Conservation (phyloP, 352 stramenopile species). For the Pythium graminicola region DNA sequence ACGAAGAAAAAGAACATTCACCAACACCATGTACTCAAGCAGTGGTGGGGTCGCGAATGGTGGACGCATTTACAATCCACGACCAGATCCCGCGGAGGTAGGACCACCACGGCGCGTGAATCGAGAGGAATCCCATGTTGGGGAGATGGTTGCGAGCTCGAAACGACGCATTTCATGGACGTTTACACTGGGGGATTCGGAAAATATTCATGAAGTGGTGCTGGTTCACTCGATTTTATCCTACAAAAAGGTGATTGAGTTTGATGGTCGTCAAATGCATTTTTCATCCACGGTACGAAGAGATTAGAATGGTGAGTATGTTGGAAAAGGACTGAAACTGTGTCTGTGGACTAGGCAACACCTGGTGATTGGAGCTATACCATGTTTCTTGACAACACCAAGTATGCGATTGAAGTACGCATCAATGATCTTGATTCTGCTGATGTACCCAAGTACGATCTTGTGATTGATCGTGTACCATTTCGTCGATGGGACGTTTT, state of each 20-base stretch:
- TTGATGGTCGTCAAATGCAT: slow-evolving; percentile 74
- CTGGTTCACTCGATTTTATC: slow-evolving; percentile 80
- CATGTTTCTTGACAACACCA: slow-evolving; percentile 72
- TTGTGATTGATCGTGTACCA: slow-evolving; percentile 70
- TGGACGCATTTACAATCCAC: slow-evolving; percentile 63
- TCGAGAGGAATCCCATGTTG: slow-evolving; percentile 72
- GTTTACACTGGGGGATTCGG: slow-evolving; percentile 71
- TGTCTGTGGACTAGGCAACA: slow-evolving; percentile 33
- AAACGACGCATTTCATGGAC: slow-evolving; percentile 83
- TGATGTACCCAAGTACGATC: slow-evolving; percentile 83
- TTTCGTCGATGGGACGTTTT: slow-evolving; percentile 82
- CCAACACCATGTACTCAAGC: slow-evolving; percentile 44
- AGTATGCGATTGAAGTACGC: slow-evolving; percentile 72
- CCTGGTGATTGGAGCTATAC: slow-evolving; percentile 71
- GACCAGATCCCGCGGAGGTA: slow-evolving; percentile 56
- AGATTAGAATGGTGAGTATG: not conserved
- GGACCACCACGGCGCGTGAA: slow-evolving; percentile 64
- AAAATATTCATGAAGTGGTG: slow-evolving; percentile 67
- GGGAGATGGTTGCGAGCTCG: slow-evolving; percentile 68
- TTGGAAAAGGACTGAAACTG: not conserved
- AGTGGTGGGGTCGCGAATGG: slow-evolving; percentile 34
- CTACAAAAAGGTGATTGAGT: slow-evolving; percentile 84
- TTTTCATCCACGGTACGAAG: slow-evolving; percentile 61
- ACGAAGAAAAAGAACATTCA: not conserved
- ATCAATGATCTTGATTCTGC: slow-evolving; percentile 75